Base-by-base conservation (phyloP, 1,284 basidiomycete genomes). In the Bjerkandera adusta region DNA sequence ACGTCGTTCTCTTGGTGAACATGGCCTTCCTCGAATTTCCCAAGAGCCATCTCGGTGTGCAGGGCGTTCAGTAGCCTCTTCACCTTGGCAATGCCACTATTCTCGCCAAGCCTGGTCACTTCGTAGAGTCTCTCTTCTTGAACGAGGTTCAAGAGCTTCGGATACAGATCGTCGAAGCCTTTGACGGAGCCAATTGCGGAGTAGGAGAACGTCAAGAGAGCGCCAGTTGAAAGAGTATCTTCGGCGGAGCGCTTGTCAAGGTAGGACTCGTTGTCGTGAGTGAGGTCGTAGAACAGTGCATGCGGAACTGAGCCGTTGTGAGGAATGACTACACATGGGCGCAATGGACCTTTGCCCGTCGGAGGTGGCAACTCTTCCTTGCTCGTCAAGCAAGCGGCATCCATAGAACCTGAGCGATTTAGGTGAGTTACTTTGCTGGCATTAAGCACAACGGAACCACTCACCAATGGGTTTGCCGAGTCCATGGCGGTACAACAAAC, bases 91-190 rank as follows among this genome's bases (percentile, higher is more conserved):
- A 97, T 93, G 1, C 89, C 89, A 43, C 79, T 82, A 16, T 68
- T 63, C 45, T 76, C 71, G 12, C 69, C 76, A 11, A 79, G 63
- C 4, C 71, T 70, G 27, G 70, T 80, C 35, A 74, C 60, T 55
- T 90, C 85, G 61, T 97, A 97, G 57, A 69, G 66, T 51, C 92
- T 74, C 58, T 80, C 85, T 66, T 97, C 94, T 11, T 72, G 73
- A 12, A 97, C 95, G 27, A 97, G 73, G 63, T 96, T 81, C 33
- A 97, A 68, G 15, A 95, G 68, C 64, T 92, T 92, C 4, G 94
- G 93, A 63, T 97, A 97, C n/a, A 97, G 68, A 59, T 97, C 94
- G 61, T 97, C 94, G 60, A 95, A 96, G 26, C 94, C 94, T 66
- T 97, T 96, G 56, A 92, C 92, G 5, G 91, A 94, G 1, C 93